A percentile compares a stretch with the other conserved stretches of the same genome.
phyloP scores from a whole-genome alignment of 2,329 filamentous ascomycete genomes.

The Chrysoporthe deuterocubensis region DNA sequence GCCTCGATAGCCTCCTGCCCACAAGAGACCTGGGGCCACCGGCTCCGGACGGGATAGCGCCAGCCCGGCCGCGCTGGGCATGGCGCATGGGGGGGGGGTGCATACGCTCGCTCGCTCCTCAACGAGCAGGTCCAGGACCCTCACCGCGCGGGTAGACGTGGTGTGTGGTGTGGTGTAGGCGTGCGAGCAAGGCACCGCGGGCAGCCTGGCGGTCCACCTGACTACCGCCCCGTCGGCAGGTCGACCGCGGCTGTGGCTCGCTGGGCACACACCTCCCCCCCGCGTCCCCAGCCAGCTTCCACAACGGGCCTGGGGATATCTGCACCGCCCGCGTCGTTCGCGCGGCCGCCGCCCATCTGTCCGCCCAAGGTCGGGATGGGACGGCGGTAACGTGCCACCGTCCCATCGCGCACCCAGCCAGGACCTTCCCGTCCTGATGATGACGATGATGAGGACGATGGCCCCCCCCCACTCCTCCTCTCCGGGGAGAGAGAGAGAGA shows the following conservation, averaged over 20 bases:
- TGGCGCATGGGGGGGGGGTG: no score
- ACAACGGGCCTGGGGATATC: conserved; percentile 4
- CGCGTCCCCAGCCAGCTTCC: conserved; percentile 7
- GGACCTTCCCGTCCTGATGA: conserved; percentile 17
- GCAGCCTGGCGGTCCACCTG: not conserved
- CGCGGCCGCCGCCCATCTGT: not conserved
- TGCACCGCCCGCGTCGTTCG: not conserved
- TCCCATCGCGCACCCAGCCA: not conserved
- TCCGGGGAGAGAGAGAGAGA: not conserved
- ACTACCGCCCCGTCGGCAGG: not conserved
- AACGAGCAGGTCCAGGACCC: not conserved
- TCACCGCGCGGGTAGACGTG: not conserved
- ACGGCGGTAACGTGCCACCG: conserved; percentile 13
- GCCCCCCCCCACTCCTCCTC: no score
- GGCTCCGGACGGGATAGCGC: not conserved
- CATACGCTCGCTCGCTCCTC: not conserved
- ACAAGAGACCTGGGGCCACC: conserved; percentile 5
- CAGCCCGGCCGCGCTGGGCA: not conserved
- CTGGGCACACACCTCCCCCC: not conserved
- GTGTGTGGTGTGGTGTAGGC: no score
- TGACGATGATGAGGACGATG: not conserved
- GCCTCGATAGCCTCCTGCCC: conserved; percentile 6
- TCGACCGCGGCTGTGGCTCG: conserved; percentile 12
- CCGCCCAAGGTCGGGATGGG: not conserved
- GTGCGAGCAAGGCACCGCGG: not conserved